Conservation (phyloP, 1,284 basidiomycete genomes). For the Grifola frondosa region DNA sequence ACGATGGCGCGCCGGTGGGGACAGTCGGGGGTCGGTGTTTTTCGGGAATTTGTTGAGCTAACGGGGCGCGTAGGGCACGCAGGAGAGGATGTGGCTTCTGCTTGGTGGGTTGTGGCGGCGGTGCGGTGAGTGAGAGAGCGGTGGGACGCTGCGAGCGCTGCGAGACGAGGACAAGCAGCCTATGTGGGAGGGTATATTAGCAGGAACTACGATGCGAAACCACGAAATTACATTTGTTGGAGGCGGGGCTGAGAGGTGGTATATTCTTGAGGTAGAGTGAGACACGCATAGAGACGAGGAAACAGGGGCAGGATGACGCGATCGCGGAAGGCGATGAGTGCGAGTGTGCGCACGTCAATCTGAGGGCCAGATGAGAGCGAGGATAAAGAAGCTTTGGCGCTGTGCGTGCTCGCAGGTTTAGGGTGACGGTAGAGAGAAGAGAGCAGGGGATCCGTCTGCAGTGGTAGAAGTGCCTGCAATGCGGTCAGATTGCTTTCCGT, state of each 20-base stretch:
- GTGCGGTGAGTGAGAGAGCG: constrained; percentile 51
- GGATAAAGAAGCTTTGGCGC: constrained; percentile 41
- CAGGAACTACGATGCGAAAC: not conserved
- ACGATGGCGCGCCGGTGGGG: constrained; percentile 53
- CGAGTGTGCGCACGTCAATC: constrained; percentile 81
- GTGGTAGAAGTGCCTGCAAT: constrained; percentile 65
- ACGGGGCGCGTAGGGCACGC: constrained; percentile 41
- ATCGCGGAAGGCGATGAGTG: constrained; percentile 81
- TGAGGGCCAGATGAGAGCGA: constrained; percentile 33
- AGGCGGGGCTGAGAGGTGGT: constrained; percentile 59
- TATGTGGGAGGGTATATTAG: constrained; percentile 24
- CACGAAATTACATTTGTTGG: constrained; percentile 65
- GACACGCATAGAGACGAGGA: constrained; percentile 51
- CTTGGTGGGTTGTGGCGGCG: constrained; percentile 57
- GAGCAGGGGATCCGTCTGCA: constrained; percentile 73
- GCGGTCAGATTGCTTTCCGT: constrained; percentile 4
- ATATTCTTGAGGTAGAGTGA: constrained; percentile 53
- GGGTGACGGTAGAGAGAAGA: constrained; percentile 65
- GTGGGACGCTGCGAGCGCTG: constrained; percentile 52
- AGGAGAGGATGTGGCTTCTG: constrained; percentile 64
- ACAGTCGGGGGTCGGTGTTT: constrained; percentile 26
- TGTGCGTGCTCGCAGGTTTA: constrained; percentile 59
- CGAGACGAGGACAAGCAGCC: constrained; percentile 77
- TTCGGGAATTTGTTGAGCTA: constrained; percentile 30
- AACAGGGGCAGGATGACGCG: constrained; percentile 69